Base-by-base conservation (phyloP, 2,329 filamentous ascomycete genomes). In the Aspergillus versicolor region DNA sequence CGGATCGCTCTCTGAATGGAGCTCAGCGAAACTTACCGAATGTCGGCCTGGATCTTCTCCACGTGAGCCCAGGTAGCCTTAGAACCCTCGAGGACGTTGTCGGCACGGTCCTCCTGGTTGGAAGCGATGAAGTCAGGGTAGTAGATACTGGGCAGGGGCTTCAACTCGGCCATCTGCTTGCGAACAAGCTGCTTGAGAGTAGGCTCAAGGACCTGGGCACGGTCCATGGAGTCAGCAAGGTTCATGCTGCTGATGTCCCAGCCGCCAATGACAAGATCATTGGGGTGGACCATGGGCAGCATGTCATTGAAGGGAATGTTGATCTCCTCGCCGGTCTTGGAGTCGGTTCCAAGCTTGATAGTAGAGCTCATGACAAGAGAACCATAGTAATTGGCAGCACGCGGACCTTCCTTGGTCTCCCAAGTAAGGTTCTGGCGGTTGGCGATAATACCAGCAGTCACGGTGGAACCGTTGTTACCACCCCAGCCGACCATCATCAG, bases 81-180 rank as follows among this genome's bases (percentile, higher is more conserved):
- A 76, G 82, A 84, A 52, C 94, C 94, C 61, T 89, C 80, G 48
- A 97, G 76, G 62, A 96, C 71, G 70, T 99, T 97, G 79, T 99
- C 92, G 64, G 93, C 94, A 70, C 94, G 90, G 71, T 92, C 92
- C 76, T 94, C 92, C 80, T 99, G 94, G 81, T 99, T 99, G 73
- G 94, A 90, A 65, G 94, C 94, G 72, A 99, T 99, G 82, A 99
- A 99, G 78, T 97, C 94, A 1, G 94, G 94, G 77, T 99, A 99
- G 85, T 99, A 99, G 79, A 97, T 89, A 77, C 90, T 93, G 22
- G 92, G 93, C 62, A 97, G 85, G 30, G 94, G 94, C 67, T 88
- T 87, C 87, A 97, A 90, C 67, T 82, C 81, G 60, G 87, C 81
- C 92, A 97, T 93, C 80, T 97, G 91, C 84, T 97, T 96, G 78